phyloP scores from a whole-genome alignment of 345 rosid species.

The Camelina hispida region DNA sequence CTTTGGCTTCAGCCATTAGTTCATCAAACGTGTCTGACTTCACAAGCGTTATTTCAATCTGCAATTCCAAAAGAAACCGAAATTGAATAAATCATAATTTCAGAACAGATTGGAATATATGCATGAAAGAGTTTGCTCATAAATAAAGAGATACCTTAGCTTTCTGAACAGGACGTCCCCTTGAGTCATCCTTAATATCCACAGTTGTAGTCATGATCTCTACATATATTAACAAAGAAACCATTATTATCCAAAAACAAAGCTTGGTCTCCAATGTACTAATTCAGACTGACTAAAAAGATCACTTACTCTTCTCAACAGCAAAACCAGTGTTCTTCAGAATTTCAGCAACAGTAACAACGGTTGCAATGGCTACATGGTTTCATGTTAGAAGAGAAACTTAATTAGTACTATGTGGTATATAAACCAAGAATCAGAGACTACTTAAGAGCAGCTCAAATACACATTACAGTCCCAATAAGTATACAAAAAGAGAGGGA shows the following conservation, averaged over 20 bases:
- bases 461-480: neutral
- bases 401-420: neutral
- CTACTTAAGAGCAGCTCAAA: neutral
- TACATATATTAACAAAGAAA: constrained; percentile 26
- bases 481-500: constrained; percentile 2
- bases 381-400: constrained; percentile 2
- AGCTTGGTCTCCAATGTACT: neutral
- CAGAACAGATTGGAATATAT: neutral
- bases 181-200: constrained; percentile 77
- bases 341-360: constrained; percentile 82
- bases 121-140: neutral
- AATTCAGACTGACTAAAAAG: neutral
- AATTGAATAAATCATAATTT: neutral
- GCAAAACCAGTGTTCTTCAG: constrained; percentile 90
- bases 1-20: constrained; percentile 80
- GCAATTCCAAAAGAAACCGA: constrained; percentile 9
- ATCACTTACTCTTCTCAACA: constrained; percentile 75
- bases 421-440: neutral
- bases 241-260: neutral
- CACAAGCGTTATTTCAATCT: constrained; percentile 80
- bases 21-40: constrained; percentile 89
- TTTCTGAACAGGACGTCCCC: constrained; percentile 83
- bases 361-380: constrained; percentile 81
- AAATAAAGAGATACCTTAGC: constrained; percentile 59
- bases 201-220: constrained; percentile 80